These are phyloP conservation scores for Crithidia bombi DNA, from an alignment of 208 protist genomes.

Conservation along the genomic window DNA sequence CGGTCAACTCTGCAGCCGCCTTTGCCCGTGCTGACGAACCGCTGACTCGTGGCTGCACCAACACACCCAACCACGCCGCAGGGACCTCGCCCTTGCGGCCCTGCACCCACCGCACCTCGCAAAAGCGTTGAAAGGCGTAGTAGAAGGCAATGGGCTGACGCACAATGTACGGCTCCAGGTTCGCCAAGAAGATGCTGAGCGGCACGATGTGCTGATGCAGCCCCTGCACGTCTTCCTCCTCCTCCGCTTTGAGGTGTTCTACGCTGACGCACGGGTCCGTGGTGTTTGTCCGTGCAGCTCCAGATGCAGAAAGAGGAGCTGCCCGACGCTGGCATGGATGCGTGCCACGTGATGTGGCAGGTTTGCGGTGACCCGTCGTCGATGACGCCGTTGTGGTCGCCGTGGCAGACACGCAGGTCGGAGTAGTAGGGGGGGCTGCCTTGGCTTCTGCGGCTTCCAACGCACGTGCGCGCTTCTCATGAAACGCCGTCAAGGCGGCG, in stretches of 20 bases:
- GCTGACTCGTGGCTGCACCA: slow-evolving; percentile 35
- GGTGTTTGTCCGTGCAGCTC: not conserved
- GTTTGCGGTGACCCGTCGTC: not conserved
- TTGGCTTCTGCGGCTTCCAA: not conserved
- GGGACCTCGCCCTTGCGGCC: slow-evolving; percentile 21
- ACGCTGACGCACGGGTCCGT: not conserved
- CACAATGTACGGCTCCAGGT: slow-evolving; percentile 33
- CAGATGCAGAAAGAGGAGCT: not conserved
- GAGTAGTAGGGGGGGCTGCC: not conserved
- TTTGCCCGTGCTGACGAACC: not conserved
- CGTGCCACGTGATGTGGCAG: not conserved
- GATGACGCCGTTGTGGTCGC: not conserved
- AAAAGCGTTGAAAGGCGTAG: slow-evolving; percentile 32
- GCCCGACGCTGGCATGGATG: not conserved
- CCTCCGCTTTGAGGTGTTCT: not conserved
- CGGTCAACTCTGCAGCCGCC: not conserved
- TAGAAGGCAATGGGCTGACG: slow-evolving; percentile 35
- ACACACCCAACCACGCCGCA: slow-evolving; percentile 47
- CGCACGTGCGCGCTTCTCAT: slow-evolving; percentile 11
- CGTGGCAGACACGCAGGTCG: not conserved
- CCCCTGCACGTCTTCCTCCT: slow-evolving; percentile 1
- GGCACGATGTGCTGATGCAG: slow-evolving; percentile 37
- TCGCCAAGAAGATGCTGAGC: slow-evolving; percentile 33
- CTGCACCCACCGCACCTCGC: slow-evolving; percentile 47
- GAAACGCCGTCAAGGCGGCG: slow-evolving; percentile 5